A percentile compares a stretch with the other conserved stretches of the same genome.
These are phyloP conservation scores for Fusarium citri DNA, from an alignment of 2,329 filamentous ascomycete genomes.

Conservation along the genomic window DNA sequence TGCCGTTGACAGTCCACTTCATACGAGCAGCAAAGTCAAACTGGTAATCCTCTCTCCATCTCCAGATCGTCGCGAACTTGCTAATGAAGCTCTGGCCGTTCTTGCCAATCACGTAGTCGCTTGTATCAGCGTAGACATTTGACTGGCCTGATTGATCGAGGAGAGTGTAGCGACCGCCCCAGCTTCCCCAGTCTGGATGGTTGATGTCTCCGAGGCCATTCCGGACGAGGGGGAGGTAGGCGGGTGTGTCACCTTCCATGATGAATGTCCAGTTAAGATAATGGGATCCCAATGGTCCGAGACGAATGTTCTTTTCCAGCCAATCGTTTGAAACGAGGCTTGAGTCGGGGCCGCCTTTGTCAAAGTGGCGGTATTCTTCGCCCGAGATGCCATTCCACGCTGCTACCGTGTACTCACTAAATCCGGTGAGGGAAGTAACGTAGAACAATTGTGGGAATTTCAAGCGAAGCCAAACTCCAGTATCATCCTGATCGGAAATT, in stretches of 20 bases:
- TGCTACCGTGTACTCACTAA: constrained; percentile 64
- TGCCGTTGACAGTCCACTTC: constrained; percentile 11
- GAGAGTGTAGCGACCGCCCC: constrained; percentile 21
- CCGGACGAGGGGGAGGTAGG: not conserved
- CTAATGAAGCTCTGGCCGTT: constrained; percentile 12
- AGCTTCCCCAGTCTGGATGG: constrained; percentile 23
- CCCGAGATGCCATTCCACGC: constrained; percentile 64
- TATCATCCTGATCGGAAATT: constrained; percentile 70
- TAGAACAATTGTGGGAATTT: constrained; percentile 66
- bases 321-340: constrained; percentile 10
- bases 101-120: constrained; percentile 1
- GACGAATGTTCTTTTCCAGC: constrained; percentile 3
- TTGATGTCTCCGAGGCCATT: constrained; percentile 14
- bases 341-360: constrained; percentile 11
- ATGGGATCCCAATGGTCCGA: constrained; percentile 13
- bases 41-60: constrained; percentile 24
- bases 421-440: constrained; percentile 65
- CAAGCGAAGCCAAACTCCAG: constrained; percentile 65
- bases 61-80: constrained; percentile 24
- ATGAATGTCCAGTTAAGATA: constrained; percentile 14
- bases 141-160: constrained; percentile 2
- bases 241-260: constrained; percentile 24
- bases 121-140: constrained; percentile 4
- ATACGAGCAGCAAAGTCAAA: constrained; percentile 26
- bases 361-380: constrained; percentile 18